These are phyloP conservation scores for Populus pruinosa DNA, from an alignment of 345 rosid species.

Conservation along the genomic window DNA sequence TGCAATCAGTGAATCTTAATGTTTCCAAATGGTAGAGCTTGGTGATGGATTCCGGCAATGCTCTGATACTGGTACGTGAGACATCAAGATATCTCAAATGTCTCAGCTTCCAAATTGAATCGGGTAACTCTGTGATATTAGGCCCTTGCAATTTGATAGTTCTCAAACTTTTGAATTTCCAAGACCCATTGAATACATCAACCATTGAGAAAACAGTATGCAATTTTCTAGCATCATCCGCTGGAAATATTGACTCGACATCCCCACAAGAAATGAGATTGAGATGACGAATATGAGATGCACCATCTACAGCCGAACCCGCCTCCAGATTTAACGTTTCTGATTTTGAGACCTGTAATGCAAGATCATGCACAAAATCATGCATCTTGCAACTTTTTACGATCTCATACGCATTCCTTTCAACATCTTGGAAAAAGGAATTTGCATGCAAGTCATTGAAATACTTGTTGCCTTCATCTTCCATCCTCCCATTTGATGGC, in stretches of 20 bases:
- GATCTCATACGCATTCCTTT: no score
- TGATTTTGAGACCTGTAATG: conserved; percentile 4
- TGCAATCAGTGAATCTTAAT: conserved; percentile 1
- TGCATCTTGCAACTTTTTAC: no score
- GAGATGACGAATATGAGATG: conserved; percentile 7
- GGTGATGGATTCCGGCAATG: not conserved
- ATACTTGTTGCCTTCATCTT: no score
- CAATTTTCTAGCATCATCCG: not conserved
- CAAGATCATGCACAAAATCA: conserved; percentile 2
- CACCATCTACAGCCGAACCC: not conserved
- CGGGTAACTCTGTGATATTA: not conserved
- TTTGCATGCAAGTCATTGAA: no score
- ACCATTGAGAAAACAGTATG: not conserved
- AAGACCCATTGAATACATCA: not conserved
- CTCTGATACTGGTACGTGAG: not conserved
- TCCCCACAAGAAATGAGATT: no score
- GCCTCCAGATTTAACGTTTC: not conserved
- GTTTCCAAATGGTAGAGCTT: conserved; percentile 20
- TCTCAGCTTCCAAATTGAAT: conserved; percentile 16
- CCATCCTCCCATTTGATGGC: no score
- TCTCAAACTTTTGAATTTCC: not conserved
- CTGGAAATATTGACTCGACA: no score
- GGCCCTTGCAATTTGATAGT: not conserved
- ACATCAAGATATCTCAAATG: conserved; percentile 27
- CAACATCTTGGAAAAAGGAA: no score